Base-by-base conservation (phyloP, 108 stramenopile genomes). In the Pinguiococcus pyrenoidosus region DNA sequence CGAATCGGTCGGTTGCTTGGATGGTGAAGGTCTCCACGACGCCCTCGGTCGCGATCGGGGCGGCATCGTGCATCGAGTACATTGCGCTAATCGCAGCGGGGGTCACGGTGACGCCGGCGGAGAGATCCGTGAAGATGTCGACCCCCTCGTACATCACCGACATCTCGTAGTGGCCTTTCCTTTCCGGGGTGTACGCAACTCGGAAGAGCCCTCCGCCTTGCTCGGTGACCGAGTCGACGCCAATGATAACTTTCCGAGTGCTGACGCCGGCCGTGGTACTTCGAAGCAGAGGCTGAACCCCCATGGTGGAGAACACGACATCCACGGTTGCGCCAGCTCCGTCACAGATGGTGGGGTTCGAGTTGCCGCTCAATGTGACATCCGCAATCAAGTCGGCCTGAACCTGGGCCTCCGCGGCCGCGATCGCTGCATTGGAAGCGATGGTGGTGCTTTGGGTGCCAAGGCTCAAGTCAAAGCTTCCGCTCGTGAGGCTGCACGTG, bases 121-220 rank as follows among this genome's bases (percentile, higher is more conserved):
- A 50, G 8, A 80, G 54, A 42, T 79, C 76, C 20, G 68, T 63
- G 40, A 63, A 42, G 7, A 79, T 25, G 22, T 71, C 63, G 14
- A 12, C 6, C 49, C 49, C n/a, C n/a, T n/a, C n/a, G n/a, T n/a
- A n/a, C n/a, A n/a, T n/a, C n/a, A n/a, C n/a, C n/a, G n/a, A n/a
- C n/a, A n/a, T n/a, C n/a, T n/a, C n/a, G n/a, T n/a, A 28, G 37
- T 38, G 37, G 17, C 37, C 20, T 38, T 38, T 4, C 3, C 37
- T n/a, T n/a, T n/a, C n/a, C 16, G 84, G 84, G 0, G 74, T 81
- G 53, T 78, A 83, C 24, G 32, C 38, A n/a, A 85, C 29, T 7
- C 16, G 10, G 54, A 74, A 82, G 6, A 68, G 55, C 14, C 81
- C 83, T 9, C 39, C 54, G 13, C 68, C 75, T 16, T 72, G 29